Percentiles rank a stretch among this genome's conserved stretches.
Evolutionary conservation across 768 basidiomycete genomes (phyloP).

Genomic region (Termitomyces sp.): DNA sequence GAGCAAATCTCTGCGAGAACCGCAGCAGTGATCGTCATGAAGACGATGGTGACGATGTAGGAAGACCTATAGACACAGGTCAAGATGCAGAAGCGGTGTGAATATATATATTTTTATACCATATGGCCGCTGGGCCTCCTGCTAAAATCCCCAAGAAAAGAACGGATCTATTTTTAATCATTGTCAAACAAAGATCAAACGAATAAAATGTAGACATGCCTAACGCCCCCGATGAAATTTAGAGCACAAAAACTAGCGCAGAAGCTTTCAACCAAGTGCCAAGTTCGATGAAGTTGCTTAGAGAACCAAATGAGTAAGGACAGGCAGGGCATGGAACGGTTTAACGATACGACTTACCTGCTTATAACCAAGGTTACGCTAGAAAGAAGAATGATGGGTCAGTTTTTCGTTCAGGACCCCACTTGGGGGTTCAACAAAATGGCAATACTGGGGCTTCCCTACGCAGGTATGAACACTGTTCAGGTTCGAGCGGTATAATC

Average conservation of each 20-base stretch:
- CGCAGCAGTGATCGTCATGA: conserved; percentile 85
- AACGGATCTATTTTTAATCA: conserved; percentile 49
- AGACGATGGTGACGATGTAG: conserved; percentile 75
- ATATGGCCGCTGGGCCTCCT: conserved; percentile 85
- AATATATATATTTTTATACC: conserved; percentile 40
- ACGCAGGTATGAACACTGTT: conserved; percentile 97
- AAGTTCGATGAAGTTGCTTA: conserved; percentile 83
- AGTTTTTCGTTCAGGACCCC: conserved; percentile 41
- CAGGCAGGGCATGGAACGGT: not conserved
- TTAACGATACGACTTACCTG: conserved; percentile 44
- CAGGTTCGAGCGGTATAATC: conserved; percentile 98
- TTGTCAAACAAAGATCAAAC: not conserved
- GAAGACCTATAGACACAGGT: conserved; percentile 62
- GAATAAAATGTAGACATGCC: conserved; percentile 39
- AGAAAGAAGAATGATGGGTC: conserved; percentile 32
- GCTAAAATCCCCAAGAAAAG: conserved; percentile 81
- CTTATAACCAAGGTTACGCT: conserved; percentile 80
- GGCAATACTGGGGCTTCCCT: conserved; percentile 86
- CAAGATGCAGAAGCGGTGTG: not conserved
- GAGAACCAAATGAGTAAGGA: conserved; percentile 11
- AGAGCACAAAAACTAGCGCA: conserved; percentile 86
- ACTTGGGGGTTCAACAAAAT: conserved; percentile 33
- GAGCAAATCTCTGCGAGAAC: conserved; percentile 91
- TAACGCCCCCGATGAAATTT: conserved; percentile 86
- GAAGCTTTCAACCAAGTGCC: conserved; percentile 82